Percentiles rank a stretch among this genome's conserved stretches.
These are phyloP conservation scores for Drechslera avenae DNA, from an alignment of 2,329 filamentous ascomycete species.

Conservation along the genomic window DNA sequence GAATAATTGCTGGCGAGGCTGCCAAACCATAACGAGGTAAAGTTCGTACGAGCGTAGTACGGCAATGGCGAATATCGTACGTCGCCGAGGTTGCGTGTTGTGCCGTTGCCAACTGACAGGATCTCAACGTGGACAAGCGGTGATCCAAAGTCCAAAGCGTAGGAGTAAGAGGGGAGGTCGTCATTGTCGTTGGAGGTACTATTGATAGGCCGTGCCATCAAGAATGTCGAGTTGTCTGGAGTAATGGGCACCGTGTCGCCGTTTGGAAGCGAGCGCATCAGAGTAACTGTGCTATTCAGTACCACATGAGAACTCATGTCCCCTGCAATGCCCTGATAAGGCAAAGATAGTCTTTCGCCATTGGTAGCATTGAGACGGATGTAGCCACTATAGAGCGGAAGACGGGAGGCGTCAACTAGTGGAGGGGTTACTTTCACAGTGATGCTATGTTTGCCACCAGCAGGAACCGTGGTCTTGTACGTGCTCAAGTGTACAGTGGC, in stretches of 20 bases:
- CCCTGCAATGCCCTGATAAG: not conserved
- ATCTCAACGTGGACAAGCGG: not conserved
- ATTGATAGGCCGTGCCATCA: not conserved
- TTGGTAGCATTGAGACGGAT: slow-evolving; percentile 1
- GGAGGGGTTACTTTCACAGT: not conserved
- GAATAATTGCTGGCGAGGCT: not conserved
- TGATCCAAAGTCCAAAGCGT: not conserved
- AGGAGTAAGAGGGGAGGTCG: not conserved
- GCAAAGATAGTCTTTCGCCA: not conserved
- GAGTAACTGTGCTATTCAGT: not conserved
- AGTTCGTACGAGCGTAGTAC: not conserved
- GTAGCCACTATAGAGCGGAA: slow-evolving; percentile 1
- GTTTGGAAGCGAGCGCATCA: not conserved
- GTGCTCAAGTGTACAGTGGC: not conserved
- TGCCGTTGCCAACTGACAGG: not conserved
- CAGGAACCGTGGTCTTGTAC: not conserved
- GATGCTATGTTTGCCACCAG: not conserved
- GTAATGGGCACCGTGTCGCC: not conserved
- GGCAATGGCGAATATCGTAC: not conserved
- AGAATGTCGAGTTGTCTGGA: not conserved
- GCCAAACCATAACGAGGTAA: not conserved
- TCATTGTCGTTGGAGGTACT: not conserved
- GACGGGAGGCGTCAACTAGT: not conserved
- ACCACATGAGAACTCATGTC: not conserved
- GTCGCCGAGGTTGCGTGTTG: not conserved